Base-by-base conservation (phyloP, 2,329 filamentous ascomycete genomes). In the Xylaria sp. region DNA sequence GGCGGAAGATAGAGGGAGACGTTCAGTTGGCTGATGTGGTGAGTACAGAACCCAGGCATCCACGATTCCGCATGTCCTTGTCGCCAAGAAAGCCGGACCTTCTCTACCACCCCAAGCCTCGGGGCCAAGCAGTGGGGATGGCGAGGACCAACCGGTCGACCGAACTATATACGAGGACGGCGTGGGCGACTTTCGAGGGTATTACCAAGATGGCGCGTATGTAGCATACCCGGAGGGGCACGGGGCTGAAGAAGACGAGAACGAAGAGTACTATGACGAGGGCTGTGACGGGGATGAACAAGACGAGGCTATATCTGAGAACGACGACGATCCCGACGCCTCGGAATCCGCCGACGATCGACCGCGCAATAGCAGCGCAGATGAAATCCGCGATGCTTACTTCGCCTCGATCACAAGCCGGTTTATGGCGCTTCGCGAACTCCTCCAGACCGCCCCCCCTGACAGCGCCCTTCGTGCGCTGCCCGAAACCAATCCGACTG, bases 171-270 rank as follows among this genome's bases (percentile, higher is more conserved):
- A 89, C 75, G 76, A 83, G 9, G 78, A 83, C 66, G 84, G 84
- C 6, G 71, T 80, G 23, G 85, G 86, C 63, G 88, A 91, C 74
- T 82, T 84, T 25, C 81, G 87, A 65, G 92, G 91, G 12, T 90
- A 89, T 76, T 96, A 93, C 78, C 83, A 89, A 18, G 92, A 97
- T 73, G 94, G 94, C 58, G 92, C 93, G 46, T 97, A 94, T 78
- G 88, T 91, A 28, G 92, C 90, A 3, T 84, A 86, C 2, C 85
- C 88, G 0, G 81, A 84, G 13, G 73, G 78, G 20, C 75, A 80
- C 34, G 69, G 78, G 34, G 73, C 73, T 28, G 72, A 78, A 54
- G 69, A 71, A 1, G 72, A 75, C 15, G 66, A 73, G 31, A 73
- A 74, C 37, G 72, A 78, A 62, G 70, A 72, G 1, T 70, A 75